phyloP scores from a whole-genome alignment of 352 stramenopile genomes.

The Phytophthora tentaculata region DNA sequence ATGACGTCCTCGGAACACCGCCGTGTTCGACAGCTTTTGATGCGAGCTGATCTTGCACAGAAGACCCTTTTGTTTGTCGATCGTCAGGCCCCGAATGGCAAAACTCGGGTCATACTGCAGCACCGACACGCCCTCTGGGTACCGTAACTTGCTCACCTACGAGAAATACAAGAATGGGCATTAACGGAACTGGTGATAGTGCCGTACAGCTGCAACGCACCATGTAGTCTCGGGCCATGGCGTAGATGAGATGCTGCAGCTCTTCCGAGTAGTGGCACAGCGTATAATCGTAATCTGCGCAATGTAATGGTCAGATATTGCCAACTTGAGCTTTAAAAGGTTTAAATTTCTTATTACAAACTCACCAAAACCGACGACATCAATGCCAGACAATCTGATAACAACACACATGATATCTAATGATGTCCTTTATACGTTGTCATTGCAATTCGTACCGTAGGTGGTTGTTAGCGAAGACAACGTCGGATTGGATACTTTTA shows the following conservation, averaged over 20 bases:
- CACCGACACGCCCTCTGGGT: constrained; percentile 84
- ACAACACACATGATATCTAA: constrained; percentile 1
- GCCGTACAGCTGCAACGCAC: constrained; percentile 42
- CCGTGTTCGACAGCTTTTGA: constrained; percentile 88
- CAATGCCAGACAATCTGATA: constrained; percentile 61
- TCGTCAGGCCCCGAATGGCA: constrained; percentile 92
- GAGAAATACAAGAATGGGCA: neutral
- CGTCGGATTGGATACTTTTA: constrained; percentile 46
- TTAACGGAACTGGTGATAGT: too few relatives aligned
- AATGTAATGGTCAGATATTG: neutral
- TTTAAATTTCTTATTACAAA: constrained; percentile 8
- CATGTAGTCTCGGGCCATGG: constrained; percentile 90
- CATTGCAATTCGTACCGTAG: constrained; percentile 38
- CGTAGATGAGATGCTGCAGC: constrained; percentile 93
- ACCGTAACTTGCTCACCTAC: constrained; percentile 77
- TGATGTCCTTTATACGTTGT: neutral
- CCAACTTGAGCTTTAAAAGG: neutral
- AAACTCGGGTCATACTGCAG: constrained; percentile 90
- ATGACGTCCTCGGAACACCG: constrained; percentile 87
- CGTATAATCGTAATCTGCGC: constrained; percentile 95
- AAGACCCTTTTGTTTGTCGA: constrained; percentile 93
- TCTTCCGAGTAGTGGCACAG: constrained; percentile 93
- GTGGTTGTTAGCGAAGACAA: constrained; percentile 83
- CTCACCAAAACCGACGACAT: constrained; percentile 77
- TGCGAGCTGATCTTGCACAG: constrained; percentile 95